Conservation (phyloP, 148 eudicot species). For the Rhododendron vialii region DNA sequence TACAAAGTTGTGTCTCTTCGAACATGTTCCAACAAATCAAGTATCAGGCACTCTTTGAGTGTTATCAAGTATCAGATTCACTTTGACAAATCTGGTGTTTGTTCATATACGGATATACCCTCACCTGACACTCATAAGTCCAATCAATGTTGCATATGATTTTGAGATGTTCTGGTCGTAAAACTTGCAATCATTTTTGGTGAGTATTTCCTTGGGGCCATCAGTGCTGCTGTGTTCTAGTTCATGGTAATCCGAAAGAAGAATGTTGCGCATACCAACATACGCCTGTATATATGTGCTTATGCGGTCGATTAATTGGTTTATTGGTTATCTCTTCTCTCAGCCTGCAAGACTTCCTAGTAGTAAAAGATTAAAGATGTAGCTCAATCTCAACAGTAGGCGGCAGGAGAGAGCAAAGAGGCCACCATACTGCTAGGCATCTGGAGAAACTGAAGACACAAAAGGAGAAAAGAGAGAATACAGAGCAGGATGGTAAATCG, state of each 20-base stretch:
- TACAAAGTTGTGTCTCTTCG: background rate
- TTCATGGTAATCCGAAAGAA: background rate
- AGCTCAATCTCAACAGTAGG: background rate
- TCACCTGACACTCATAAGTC: background rate
- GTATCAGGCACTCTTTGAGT: background rate
- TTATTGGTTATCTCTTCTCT: background rate
- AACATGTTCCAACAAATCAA: background rate
- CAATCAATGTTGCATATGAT: background rate
- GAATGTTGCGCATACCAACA: background rate
- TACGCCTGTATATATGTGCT: background rate
- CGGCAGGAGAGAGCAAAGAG: background rate
- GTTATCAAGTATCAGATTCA: background rate
- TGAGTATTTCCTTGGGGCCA: background rate
- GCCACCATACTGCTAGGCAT: background rate
- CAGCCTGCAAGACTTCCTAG: background rate
- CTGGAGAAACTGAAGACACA: background rate
- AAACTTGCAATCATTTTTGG: background rate
- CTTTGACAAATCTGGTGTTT: background rate
- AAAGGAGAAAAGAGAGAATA: background rate
- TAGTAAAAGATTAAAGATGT: background rate
- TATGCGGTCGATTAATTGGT: background rate
- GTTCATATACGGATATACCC: background rate
- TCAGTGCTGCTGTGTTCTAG: background rate
- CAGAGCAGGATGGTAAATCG: background rate
- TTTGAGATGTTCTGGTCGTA: background rate